A percentile compares a stretch with the other conserved stretches of the same genome.
These are phyloP conservation scores for Saxophila tyrrhenica DNA, from an alignment of 495 filamentous ascomycete genomes.

Conservation along the genomic window DNA sequence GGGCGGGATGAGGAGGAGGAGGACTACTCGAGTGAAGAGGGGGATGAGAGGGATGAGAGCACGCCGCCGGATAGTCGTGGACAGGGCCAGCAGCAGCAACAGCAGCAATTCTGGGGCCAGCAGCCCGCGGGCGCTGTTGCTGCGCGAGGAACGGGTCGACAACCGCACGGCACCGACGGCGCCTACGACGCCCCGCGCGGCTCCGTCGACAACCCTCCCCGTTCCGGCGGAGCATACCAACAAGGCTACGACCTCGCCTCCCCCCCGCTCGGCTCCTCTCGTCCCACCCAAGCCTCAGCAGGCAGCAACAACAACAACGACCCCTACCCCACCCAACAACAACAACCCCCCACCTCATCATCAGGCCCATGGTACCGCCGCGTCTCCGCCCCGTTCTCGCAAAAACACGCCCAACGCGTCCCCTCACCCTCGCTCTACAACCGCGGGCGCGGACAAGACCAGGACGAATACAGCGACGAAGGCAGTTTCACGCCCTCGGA, in stretches of 20 bases:
- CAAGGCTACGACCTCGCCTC: constrained; percentile 11
- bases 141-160: background rate
- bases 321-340: background rate
- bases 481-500: background rate
- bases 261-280: constrained; percentile 8
- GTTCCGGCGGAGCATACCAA: background rate
- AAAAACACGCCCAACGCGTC: background rate
- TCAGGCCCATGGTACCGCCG: background rate
- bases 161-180: background rate
- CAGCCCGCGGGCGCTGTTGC: background rate
- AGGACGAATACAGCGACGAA: constrained; percentile 1
- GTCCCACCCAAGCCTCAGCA: background rate
- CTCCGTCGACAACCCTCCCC: background rate
- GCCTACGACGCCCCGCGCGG: background rate
- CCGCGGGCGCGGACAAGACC: background rate
- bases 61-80: background rate
- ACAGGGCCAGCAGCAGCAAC: background rate
- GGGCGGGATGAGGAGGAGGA: background rate
- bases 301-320: background rate
- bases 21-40: background rate
- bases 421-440: no score
- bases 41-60: background rate
- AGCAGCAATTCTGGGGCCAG: background rate
- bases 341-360: background rate
- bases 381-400: background rate